Evolutionary conservation across 805 yeast species (phyloP).

Genomic region (Trichomonascus vanleenenianus): DNA sequence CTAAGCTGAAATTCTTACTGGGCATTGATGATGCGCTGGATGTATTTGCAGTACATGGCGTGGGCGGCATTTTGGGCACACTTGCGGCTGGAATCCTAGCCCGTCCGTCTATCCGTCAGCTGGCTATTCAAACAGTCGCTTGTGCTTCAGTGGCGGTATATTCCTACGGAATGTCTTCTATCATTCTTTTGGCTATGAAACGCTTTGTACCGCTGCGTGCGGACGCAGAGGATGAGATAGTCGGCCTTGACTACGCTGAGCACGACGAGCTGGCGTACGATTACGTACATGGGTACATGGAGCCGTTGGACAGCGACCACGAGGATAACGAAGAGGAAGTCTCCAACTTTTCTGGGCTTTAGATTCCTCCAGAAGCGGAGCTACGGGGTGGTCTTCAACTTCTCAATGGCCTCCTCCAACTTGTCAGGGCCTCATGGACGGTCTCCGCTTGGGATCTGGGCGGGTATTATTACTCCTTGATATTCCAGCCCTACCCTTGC

Average conservation of each 20-base stretch:
- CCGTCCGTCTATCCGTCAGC: slow-evolving; percentile 82
- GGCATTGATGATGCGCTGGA: slow-evolving; percentile 93
- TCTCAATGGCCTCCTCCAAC: no score
- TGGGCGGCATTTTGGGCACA: slow-evolving; percentile 85
- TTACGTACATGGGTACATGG: slow-evolving; percentile 11
- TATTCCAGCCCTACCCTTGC: neutral
- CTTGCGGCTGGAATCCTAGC: slow-evolving; percentile 87
- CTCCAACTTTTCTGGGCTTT: no score
- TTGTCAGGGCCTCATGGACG: no score
- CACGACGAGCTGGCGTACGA: slow-evolving; percentile 80
- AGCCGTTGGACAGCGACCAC: no score
- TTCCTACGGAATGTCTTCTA: slow-evolving; percentile 41
- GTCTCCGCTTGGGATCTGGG: no score
- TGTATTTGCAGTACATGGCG: slow-evolving; percentile 88
- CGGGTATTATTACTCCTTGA: no score
- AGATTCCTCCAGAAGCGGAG: no score
- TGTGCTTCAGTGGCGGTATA: slow-evolving; percentile 62
- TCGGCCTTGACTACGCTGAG: slow-evolving; percentile 84
- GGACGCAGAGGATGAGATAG: slow-evolving; percentile 75
- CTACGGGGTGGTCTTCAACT: no score
- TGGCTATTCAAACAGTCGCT: slow-evolving; percentile 70
- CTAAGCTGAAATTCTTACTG: slow-evolving; percentile 64
- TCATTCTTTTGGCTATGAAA: slow-evolving; percentile 38
- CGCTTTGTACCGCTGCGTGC: slow-evolving; percentile 69
- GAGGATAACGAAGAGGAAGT: no score